These are phyloP conservation scores for Croton setiger DNA, from an alignment of 441 rosid species.

Conservation along the genomic window DNA sequence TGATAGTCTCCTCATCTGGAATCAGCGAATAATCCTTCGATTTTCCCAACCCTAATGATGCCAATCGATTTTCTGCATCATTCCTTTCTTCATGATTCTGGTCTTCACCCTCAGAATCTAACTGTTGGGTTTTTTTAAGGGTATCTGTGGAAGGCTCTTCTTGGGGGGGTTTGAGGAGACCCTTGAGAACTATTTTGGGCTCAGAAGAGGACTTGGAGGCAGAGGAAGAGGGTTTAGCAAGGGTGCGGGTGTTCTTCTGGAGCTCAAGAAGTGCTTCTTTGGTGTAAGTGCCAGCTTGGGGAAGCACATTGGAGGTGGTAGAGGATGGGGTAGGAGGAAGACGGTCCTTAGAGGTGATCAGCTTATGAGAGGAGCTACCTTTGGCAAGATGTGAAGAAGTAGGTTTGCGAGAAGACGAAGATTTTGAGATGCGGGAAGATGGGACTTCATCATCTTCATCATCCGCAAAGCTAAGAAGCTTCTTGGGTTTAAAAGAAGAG, in stretches of 20 bases:
- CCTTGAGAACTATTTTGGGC: conserved; percentile 70
- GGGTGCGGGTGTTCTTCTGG: conserved; percentile 82
- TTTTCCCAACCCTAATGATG: conserved; percentile 28
- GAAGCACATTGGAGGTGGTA: conserved; percentile 60
- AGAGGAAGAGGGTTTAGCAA: conserved; percentile 54
- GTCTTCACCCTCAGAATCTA: conserved; percentile 14
- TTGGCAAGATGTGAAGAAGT: conserved; percentile 42
- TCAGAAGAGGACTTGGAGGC: conserved; percentile 31
- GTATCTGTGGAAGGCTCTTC: conserved; percentile 16
- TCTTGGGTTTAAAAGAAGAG: conserved; percentile 56
- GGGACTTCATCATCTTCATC: conserved; percentile 45
- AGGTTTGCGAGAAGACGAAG: conserved; percentile 22
- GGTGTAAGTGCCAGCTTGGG: conserved; percentile 86
- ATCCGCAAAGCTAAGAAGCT: conserved; percentile 71
- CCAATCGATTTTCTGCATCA: conserved; percentile 35
- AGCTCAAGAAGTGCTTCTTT: conserved; percentile 86
- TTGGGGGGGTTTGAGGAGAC: conserved; percentile 49
- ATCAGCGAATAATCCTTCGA: conserved; percentile 24
- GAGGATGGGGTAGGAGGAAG: conserved; percentile 24
- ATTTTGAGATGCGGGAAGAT: conserved; percentile 24
- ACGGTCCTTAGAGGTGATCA: conserved; percentile 55
- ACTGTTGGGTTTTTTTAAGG: conserved; percentile 25
- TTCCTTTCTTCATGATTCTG: conserved; percentile 16
- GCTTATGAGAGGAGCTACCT: conserved; percentile 56
- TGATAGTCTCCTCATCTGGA: conserved; percentile 61